Evolutionary conservation across 257 asterid species (phyloP), one percentile per base, ranked within the genome.

Genomic region (Nicotiana knightiana): DNA sequence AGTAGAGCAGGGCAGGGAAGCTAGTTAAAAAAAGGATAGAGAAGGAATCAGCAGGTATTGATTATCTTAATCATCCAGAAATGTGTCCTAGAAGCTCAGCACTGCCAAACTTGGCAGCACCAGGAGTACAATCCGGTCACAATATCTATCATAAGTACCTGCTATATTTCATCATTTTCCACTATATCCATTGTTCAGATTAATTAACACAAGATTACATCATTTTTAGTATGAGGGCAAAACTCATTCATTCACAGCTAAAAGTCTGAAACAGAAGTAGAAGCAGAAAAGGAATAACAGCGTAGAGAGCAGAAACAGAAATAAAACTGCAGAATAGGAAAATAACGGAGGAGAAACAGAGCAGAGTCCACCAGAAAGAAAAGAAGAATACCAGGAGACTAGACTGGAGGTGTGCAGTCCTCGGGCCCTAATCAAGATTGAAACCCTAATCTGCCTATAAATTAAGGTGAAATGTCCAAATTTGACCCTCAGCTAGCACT

Each of bases 81-180:
- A 43, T 26, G 73, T 64, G 55, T 65, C 85, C 71, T 4, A 77
- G 85, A 83, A 21, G 85, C 79, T 76, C 85, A 54, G 85, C 85
- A 76, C 68, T 21, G 12, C 77, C 55, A 9, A 76, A 18, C 6
- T 3, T 64, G 1, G 80, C 59, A 16, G 67, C 78, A 76, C 85
- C 85, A 76, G 85, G 85, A 82, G 85, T 28, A 76, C 82, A 82
- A 0, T 30, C 79, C 54, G 62, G 82, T 28, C 81, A 64, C 77
- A 76, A 7, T 18, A 77, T 76, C 82, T 43, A 76, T 82, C 85
- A 76, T 76, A 63, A 82, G 85, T 82, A 82, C 85, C 85, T 82
- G 85, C 80, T 76, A 82, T 82, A 76, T 43, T 82, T 82, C 85
- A 82, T 82, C 85, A 82, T 76, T 80, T 82, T 82, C 76, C 28